phyloP scores from a whole-genome alignment of 352 stramenopile species.

The Phytopythium ostracodes region DNA sequence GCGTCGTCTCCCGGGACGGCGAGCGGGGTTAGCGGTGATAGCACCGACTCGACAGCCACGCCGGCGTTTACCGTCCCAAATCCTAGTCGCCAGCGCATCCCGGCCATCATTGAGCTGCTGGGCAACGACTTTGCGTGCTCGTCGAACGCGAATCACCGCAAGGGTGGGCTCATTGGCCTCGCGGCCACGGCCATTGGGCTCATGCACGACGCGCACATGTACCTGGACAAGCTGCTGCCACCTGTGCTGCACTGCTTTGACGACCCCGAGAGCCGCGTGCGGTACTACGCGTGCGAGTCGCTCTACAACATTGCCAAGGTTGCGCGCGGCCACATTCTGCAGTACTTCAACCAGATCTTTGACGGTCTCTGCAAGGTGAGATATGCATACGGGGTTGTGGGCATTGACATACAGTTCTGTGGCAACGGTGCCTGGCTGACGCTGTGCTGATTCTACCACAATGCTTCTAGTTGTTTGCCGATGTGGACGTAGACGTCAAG shows the following conservation, averaged over 20 bases:
- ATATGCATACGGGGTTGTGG: no score
- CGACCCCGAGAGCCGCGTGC: slow-evolving; percentile 96
- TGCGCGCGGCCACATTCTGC: slow-evolving; percentile 91
- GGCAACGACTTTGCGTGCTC: slow-evolving; percentile 98
- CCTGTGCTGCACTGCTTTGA: slow-evolving; percentile 99
- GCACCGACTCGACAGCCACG: slow-evolving; percentile 11
- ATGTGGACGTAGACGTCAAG: slow-evolving; percentile 99
- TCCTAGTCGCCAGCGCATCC: slow-evolving; percentile 77
- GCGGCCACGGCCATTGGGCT: slow-evolving; percentile 97
- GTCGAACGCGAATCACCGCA: slow-evolving; percentile 98
- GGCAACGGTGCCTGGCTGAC: slow-evolving; percentile 19
- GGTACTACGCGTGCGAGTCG: slow-evolving; percentile 99
- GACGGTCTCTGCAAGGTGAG: slow-evolving; percentile 88
- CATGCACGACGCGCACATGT: slow-evolving; percentile 89
- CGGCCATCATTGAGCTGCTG: slow-evolving; percentile 95
- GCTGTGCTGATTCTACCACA: not conserved
- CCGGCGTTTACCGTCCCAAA: slow-evolving; percentile 23
- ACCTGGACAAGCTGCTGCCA: slow-evolving; percentile 93
- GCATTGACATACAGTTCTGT: not conserved
- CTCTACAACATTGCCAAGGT: slow-evolving; percentile 99
- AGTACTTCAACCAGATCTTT: slow-evolving; percentile 99
- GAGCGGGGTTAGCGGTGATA: slow-evolving; percentile 16
- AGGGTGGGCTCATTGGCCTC: slow-evolving; percentile 98
- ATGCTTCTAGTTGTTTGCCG: slow-evolving; percentile 93
- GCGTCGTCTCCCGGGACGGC: slow-evolving; percentile 12